Evolutionary conservation across 2,329 filamentous ascomycete genomes (phyloP), one percentile per base, ranked within the genome.

Genomic region (Colletotrichum sp.): DNA sequence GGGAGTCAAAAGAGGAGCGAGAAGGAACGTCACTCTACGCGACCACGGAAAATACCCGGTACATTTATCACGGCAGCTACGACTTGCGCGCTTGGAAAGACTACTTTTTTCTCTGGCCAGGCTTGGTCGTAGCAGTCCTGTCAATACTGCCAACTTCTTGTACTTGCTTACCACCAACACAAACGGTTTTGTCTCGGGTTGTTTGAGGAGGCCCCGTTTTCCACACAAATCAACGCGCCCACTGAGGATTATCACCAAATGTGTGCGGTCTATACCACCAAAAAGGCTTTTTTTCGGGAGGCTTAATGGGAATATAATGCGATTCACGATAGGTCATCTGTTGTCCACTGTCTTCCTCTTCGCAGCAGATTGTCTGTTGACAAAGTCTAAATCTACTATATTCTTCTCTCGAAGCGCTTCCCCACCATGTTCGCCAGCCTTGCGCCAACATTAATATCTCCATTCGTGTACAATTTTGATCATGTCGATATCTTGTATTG

Each of bases 121-220:
- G 77, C 77, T 73, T 57, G 26, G 44, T 71, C 79, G 82, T 82
- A 79, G 82, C 81, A 81, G 81, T 81, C 59, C 81, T 80, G 78
- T 81, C 78, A 81, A 81, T 82, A 81, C 60, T 76, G 65, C 55
- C 64, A 76, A 60, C 62, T 86, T 86, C 83, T 86, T 87, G 85
- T 87, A 86, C 82, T 84, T 84, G 84, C 81, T 85, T 84, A 82
- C 84, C 80, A 82, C 79, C 39, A 59, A 65, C 39, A n/a, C 70
- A 49, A 69, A 74, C 74, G 74, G 74, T 76, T 80, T 81, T 82
- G 78, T 81, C 69, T 66, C 71, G 62, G 75, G 71, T 75, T 63
- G 55, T 63, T 75, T 32, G 65, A 55, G 44, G 67, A 59, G 49
- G 63, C 63, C 18, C 32, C 59, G 69, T 66, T 59, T 63, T 55